Conservation (phyloP, 495 filamentous ascomycete genomes). For the Parathielavia appendiculata region DNA sequence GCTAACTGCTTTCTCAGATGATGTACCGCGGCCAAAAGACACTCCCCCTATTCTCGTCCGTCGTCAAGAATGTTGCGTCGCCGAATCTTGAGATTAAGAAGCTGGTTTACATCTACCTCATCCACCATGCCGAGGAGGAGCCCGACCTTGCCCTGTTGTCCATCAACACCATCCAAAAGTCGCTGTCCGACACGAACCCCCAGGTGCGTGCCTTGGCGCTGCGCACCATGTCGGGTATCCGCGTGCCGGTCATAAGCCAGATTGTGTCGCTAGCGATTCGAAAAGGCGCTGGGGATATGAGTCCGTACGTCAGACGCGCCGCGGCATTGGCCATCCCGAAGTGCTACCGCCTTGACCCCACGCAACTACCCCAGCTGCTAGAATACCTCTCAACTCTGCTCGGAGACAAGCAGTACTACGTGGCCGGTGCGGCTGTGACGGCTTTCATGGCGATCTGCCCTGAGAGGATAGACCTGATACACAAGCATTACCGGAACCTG, state of each 20-base stretch:
- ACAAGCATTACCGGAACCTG: conserved; percentile 78
- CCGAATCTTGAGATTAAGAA: conserved; percentile 92
- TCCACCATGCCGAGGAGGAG: conserved; percentile 90
- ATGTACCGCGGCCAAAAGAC: conserved; percentile 85
- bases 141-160: conserved; percentile 91
- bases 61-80: conserved; percentile 94
- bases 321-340: conserved; percentile 96
- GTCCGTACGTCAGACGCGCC: conserved; percentile 83
- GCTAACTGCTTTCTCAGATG: conserved; percentile 54
- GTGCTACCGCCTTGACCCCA: conserved; percentile 90
- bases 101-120: conserved; percentile 94
- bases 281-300: conserved; percentile 88
- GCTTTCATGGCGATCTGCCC: conserved; percentile 89
- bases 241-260: conserved; percentile 96
- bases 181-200: conserved; percentile 84
- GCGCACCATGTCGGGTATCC: conserved; percentile 90
- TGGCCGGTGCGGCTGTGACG: conserved; percentile 83
- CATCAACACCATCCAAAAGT: conserved; percentile 98
- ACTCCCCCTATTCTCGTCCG: conserved; percentile 82
- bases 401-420: conserved; percentile 89
- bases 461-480: conserved; percentile 76
- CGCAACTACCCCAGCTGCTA: conserved; percentile 72
- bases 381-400: conserved; percentile 73
- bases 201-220: conserved; percentile 87
- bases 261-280: conserved; percentile 97